phyloP scores from a whole-genome alignment of 768 basidiomycete species.

The Lyophyllum shimeji region DNA sequence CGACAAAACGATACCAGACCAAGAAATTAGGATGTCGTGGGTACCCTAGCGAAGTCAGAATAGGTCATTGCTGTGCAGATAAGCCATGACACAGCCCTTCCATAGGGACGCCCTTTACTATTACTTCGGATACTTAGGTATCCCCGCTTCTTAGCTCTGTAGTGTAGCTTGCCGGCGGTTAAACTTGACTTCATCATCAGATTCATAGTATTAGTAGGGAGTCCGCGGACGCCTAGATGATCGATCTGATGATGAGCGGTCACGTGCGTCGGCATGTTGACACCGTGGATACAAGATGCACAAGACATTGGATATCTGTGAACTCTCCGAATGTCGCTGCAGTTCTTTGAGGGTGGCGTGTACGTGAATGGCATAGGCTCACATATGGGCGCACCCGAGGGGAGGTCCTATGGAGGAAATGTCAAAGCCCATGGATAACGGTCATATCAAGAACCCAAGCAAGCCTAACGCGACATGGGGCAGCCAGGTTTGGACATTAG shows the following conservation, averaged over 20 bases:
- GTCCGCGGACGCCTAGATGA: too few relatives aligned
- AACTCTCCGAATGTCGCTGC: too few relatives aligned
- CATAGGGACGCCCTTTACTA: background rate
- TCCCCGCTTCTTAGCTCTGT: too few relatives aligned
- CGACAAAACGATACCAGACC: background rate
- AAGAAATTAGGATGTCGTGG: background rate
- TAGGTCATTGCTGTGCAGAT: conserved; percentile 1
- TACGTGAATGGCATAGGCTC: background rate
- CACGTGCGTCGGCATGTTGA: background rate
- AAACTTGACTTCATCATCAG: too few relatives aligned
- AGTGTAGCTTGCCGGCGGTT: too few relatives aligned
- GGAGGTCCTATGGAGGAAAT: background rate
- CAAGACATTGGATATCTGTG: background rate
- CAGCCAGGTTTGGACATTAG: background rate
- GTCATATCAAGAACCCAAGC: too few relatives aligned
- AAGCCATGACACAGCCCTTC: background rate
- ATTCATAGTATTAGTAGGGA: too few relatives aligned
- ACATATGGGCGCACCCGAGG: too few relatives aligned
- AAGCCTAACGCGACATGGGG: background rate
- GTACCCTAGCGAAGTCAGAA: background rate
- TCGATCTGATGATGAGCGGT: background rate
- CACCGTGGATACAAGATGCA: background rate
- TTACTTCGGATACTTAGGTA: too few relatives aligned
- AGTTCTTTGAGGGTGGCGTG: too few relatives aligned
- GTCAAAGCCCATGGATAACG: background rate